Evolutionary conservation across 768 basidiomycete genomes (phyloP).

Genomic region (Boletus vermiculosoides): DNA sequence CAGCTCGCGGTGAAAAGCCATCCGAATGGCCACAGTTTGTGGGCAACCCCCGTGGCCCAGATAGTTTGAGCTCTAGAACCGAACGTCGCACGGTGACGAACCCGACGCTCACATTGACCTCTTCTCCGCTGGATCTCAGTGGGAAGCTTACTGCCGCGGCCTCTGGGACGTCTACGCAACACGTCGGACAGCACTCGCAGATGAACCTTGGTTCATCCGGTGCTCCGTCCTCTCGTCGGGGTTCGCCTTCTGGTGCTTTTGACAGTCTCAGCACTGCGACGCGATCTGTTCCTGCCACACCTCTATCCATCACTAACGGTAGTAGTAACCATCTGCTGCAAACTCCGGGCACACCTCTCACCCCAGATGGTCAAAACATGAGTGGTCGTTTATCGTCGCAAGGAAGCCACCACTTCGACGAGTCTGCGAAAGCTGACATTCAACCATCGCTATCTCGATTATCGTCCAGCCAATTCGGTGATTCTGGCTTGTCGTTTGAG

Average conservation of each 20-base stretch:
- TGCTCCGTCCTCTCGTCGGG: slow-evolving; percentile 61
- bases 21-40: slow-evolving; percentile 96
- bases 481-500: slow-evolving; percentile 51
- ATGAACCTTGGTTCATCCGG: slow-evolving; percentile 32
- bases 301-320: slow-evolving; percentile 53
- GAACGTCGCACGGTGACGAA: slow-evolving; percentile 76
- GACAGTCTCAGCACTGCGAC: slow-evolving; percentile 61
- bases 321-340: slow-evolving; percentile 53
- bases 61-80: slow-evolving; percentile 49
- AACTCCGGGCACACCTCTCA: slow-evolving; percentile 62
- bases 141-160: slow-evolving; percentile 44
- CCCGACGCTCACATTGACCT: slow-evolving; percentile 64
- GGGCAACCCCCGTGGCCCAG: slow-evolving; percentile 58
- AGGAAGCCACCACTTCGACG: slow-evolving; percentile 44
- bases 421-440: slow-evolving; percentile 54
- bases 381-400: slow-evolving; percentile 62
- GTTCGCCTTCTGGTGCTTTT: slow-evolving; percentile 66
- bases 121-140: slow-evolving; percentile 50
- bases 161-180: slow-evolving; percentile 64
- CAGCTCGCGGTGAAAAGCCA: slow-evolving; percentile 63
- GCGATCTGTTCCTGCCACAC: slow-evolving; percentile 84
- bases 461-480: slow-evolving; percentile 57
- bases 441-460: slow-evolving; percentile 73
- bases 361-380: slow-evolving; percentile 55
- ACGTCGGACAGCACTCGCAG: slow-evolving; percentile 61